Conservation (phyloP, 2,329 filamentous ascomycete species). For the Scedosporium apiospermum region DNA sequence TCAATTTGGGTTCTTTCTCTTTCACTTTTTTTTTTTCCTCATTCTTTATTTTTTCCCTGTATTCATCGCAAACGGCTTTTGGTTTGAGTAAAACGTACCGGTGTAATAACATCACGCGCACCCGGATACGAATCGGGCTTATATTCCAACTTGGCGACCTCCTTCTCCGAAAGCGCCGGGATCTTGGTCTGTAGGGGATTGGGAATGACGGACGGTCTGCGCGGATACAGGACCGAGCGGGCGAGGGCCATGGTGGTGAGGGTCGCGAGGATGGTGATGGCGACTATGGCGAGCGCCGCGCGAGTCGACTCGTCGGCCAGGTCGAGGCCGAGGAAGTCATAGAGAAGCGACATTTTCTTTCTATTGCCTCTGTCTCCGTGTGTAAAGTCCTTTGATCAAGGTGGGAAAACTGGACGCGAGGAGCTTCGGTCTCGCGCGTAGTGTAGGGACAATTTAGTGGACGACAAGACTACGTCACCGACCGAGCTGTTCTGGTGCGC, state of each 20-base stretch:
- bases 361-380: background rate
- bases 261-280: constrained; percentile 31
- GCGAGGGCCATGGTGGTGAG: constrained; percentile 26
- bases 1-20: background rate
- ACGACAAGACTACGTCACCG: too few species aligned
- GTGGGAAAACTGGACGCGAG: background rate
- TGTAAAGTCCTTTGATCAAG: background rate
- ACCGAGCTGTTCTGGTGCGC: too few species aligned
- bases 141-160: constrained; percentile 39
- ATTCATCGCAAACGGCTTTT: too few species aligned
- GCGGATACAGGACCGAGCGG: constrained; percentile 29
- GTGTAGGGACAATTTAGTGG: too few species aligned
- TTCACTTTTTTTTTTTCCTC: background rate
- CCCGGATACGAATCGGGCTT: constrained; percentile 61
- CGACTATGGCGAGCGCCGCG: constrained; percentile 16
- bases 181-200: constrained; percentile 34
- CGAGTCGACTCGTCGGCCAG: constrained; percentile 2
- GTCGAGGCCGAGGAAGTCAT: background rate
- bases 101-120: constrained; percentile 61
- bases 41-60: background rate
- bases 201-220: constrained; percentile 26
- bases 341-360: background rate
- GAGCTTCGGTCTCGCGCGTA: too few species aligned
- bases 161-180: constrained; percentile 23
- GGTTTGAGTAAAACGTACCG: constrained; percentile 25